Percentiles rank a stretch among this genome's conserved stretches.
phyloP scores from a whole-genome alignment of 257 asterid genomes.

The Solanum appendiculatum region DNA sequence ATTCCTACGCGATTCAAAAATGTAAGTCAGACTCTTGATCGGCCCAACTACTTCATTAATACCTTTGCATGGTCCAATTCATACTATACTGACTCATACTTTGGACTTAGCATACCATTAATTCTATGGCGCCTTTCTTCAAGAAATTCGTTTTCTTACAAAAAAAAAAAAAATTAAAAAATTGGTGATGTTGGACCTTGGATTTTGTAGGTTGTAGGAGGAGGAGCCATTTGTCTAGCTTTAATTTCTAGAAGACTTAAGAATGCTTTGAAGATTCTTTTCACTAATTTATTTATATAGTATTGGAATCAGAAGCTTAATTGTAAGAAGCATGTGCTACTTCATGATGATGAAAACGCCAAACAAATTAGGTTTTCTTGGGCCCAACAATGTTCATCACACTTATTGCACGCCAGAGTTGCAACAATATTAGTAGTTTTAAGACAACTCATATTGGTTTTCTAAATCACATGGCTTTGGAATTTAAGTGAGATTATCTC shows the following conservation, averaged over 20 bases:
- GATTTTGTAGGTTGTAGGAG: not conserved
- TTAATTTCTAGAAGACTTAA: not conserved
- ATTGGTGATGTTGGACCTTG: not conserved
- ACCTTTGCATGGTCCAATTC: not conserved
- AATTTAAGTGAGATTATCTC: not conserved
- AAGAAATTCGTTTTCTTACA: not conserved
- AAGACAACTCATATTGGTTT: slow-evolving; percentile 31
- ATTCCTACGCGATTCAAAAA: not conserved
- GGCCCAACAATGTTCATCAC: slow-evolving; percentile 7
- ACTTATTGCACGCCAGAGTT: not conserved
- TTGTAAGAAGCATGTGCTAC: slow-evolving; percentile 12
- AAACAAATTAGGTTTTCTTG: slow-evolving; percentile 28
- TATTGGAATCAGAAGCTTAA: not conserved
- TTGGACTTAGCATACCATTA: not conserved
- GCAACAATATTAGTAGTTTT: not conserved
- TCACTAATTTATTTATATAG: not conserved
- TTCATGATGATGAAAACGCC: slow-evolving; percentile 16
- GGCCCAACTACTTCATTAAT: not conserved
- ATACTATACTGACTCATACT: not conserved
- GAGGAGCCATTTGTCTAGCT: not conserved
- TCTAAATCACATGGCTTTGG: slow-evolving; percentile 26
- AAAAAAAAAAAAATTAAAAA: too few species aligned
- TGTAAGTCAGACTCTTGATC: not conserved
- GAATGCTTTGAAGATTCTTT: not conserved
- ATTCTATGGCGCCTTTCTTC: not conserved